Conservation (phyloP, 768 basidiomycete species). For the Cytidiella melzeri region DNA sequence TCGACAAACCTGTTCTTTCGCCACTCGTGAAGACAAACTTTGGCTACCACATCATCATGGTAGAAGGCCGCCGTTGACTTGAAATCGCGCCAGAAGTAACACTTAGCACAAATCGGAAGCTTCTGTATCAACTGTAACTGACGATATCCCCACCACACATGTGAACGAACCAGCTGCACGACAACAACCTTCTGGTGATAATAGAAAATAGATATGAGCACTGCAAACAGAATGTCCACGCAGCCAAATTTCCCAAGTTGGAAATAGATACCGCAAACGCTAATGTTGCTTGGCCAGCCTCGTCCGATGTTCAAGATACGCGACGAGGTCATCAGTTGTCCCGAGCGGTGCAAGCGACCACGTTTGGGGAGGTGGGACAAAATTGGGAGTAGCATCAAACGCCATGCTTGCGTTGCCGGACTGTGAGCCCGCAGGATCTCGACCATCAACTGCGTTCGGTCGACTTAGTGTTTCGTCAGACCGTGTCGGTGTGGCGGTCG, state of each 20-base stretch:
- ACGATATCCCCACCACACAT: too few relatives aligned
- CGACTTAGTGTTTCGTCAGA: too few relatives aligned
- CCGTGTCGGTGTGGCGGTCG: constrained; percentile 6
- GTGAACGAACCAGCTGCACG: too few relatives aligned
- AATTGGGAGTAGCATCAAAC: neutral
- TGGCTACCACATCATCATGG: constrained; percentile 91
- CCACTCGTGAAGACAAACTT: constrained; percentile 76
- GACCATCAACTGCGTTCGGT: neutral
- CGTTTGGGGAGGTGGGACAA: constrained; percentile 1
- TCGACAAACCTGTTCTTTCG: constrained; percentile 71
- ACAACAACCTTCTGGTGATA: too few relatives aligned
- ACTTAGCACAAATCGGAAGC: too few relatives aligned
- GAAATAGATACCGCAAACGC: neutral
- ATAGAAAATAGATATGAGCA: too few relatives aligned
- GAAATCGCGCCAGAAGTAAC: too few relatives aligned
- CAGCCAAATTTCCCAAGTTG: too few relatives aligned
- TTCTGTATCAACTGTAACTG: too few relatives aligned
- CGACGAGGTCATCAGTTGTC: constrained; percentile 19
- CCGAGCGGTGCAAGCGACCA: constrained; percentile 10
- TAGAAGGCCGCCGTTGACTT: constrained; percentile 65
- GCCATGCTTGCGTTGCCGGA: neutral
- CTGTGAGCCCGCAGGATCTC: neutral
- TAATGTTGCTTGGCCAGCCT: constrained; percentile 14
- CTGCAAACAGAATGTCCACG: too few relatives aligned
- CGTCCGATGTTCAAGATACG: constrained; percentile 20